Evolutionary conservation across 768 basidiomycete species (phyloP).

Genomic region (Gloeostereum incarnatum): DNA sequence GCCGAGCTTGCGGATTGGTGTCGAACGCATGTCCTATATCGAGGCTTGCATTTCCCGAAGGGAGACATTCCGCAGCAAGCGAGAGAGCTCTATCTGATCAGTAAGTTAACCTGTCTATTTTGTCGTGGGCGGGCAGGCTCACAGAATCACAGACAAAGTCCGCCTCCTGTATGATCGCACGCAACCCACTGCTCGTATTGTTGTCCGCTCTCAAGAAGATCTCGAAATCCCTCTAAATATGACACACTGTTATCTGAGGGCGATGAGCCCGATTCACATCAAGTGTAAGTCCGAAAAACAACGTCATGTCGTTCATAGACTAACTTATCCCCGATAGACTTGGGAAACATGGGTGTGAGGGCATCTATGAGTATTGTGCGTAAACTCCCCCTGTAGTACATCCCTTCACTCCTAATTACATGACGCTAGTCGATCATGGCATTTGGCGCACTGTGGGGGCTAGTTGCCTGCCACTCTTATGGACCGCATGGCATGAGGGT

Average conservation of each 20-base stretch:
- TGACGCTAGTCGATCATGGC: constrained; percentile 61
- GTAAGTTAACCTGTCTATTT: constrained; percentile 21
- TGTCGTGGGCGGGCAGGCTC: neutral
- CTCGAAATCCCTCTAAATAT: constrained; percentile 69
- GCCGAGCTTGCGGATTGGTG: constrained; percentile 77
- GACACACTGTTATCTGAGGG: constrained; percentile 79
- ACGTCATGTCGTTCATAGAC: constrained; percentile 4
- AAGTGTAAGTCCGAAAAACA: constrained; percentile 39
- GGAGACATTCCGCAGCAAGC: constrained; percentile 60
- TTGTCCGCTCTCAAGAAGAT: constrained; percentile 53
- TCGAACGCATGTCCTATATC: constrained; percentile 63
- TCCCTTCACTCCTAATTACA: constrained; percentile 2
- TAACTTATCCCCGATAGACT: constrained; percentile 29
- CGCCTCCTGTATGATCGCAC: constrained; percentile 67
- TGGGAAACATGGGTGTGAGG: constrained; percentile 75
- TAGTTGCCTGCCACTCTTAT: constrained; percentile 73
- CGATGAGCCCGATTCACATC: constrained; percentile 82
- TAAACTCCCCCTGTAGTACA: constrained; percentile 3
- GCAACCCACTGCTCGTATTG: constrained; percentile 64
- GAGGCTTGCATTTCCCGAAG: constrained; percentile 65
- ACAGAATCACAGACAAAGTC: constrained; percentile 48
- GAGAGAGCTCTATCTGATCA: constrained; percentile 58
- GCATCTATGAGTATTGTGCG: constrained; percentile 81
- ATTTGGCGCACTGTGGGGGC: constrained; percentile 73
- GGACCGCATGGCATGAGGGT: constrained; percentile 75